These are phyloP conservation scores for Hyaloscypha finlandica DNA, from an alignment of 495 filamentous ascomycete genomes.

Conservation along the genomic window DNA sequence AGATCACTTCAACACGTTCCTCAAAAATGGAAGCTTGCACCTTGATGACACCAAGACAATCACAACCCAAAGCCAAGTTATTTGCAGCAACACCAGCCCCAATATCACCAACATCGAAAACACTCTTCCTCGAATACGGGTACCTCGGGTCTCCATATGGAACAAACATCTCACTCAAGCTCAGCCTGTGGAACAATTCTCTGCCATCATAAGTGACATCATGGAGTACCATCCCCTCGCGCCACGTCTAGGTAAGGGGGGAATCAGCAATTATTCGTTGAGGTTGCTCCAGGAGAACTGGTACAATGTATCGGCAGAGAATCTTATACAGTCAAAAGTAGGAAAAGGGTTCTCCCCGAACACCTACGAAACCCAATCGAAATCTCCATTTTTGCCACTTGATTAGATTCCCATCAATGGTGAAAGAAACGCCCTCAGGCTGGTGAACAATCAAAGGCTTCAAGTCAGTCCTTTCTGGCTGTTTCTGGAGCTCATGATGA, in stretches of 20 bases:
- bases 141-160: conserved; percentile 74
- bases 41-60: conserved; percentile 74
- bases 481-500: conserved; percentile 24
- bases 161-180: conserved; percentile 77
- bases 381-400: conserved; percentile 74
- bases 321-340: too few species aligned
- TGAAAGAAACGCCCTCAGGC: conserved; percentile 53
- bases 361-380: conserved; percentile 59
- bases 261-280: too few species aligned
- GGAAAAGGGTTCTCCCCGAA: too few species aligned
- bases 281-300: too few species aligned
- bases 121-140: conserved; percentile 72
- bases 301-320: too few species aligned
- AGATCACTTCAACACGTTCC: background rate
- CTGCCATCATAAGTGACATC: conserved; percentile 63
- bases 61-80: conserved; percentile 67
- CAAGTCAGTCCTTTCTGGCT: conserved; percentile 15
- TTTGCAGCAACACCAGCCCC: conserved; percentile 78
- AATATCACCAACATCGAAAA: conserved; percentile 78
- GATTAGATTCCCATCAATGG: conserved; percentile 48
- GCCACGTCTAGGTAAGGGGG: conserved; percentile 44
- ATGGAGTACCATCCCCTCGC: conserved; percentile 73
- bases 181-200: conserved; percentile 75
- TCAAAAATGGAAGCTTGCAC: conserved; percentile 33
- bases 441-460: conserved; percentile 52